Evolutionary conservation across 169 alveolate genomes (phyloP).

Genomic region (Cryptosporidium meleagridis): DNA sequence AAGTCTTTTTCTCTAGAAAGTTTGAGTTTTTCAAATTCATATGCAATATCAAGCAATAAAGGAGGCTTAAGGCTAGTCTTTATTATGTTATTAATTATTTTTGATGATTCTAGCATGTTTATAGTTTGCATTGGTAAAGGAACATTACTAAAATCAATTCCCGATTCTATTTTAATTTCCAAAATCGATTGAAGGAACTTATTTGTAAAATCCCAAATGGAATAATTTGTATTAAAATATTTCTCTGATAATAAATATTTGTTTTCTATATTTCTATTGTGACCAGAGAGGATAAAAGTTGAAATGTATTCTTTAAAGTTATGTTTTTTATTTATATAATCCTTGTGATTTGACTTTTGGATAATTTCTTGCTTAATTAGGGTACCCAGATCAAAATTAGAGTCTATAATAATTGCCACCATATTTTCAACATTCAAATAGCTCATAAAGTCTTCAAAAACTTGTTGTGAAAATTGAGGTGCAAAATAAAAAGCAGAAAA

Average conservation of each 20-base stretch:
- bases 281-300: background rate
- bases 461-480: conserved; percentile 1
- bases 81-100: background rate
- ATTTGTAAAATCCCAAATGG: conserved; percentile 40
- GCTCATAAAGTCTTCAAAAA: conserved; percentile 12
- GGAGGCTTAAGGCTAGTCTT: conserved; percentile 20
- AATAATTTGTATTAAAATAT: conserved; percentile 17
- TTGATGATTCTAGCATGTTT: background rate
- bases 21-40: conserved; percentile 33
- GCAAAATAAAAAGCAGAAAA: background rate
- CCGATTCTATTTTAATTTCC: background rate
- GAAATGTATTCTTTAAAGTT: background rate
- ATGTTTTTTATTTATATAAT: background rate
- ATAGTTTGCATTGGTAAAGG: background rate
- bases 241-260: conserved; percentile 8
- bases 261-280: background rate
- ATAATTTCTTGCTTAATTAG: conserved; percentile 2
- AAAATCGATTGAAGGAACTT: background rate
- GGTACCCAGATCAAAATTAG: background rate
- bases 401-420: background rate
- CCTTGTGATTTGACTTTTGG: background rate
- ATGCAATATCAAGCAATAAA: conserved; percentile 32
- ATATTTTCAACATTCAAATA: conserved; percentile 10
- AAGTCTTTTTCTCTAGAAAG: background rate
- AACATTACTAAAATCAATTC: conserved; percentile 4